A percentile compares a stretch with the other conserved stretches of the same genome.
phyloP scores from a whole-genome alignment of 192 early-diverging fungal genomes.

The Piromyces sp. region DNA sequence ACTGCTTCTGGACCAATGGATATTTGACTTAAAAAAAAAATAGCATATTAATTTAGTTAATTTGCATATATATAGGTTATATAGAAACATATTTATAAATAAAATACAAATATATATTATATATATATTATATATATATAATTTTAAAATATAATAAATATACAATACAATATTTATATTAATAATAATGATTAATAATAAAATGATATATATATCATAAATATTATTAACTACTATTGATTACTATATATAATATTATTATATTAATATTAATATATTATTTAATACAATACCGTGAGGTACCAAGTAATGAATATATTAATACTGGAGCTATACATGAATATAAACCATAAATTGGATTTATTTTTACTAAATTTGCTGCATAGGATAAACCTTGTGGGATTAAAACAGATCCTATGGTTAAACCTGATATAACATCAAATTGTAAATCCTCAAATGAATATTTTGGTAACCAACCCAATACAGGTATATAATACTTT shows the following conservation, averaged over 20 bases:
- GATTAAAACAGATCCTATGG: constrained; percentile 28
- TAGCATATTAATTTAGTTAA: too few relatives aligned
- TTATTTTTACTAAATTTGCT: constrained; percentile 62
- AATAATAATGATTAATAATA: too few relatives aligned
- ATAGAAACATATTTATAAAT: too few relatives aligned
- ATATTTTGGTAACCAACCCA: neutral
- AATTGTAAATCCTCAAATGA: neutral
- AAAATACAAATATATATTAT: too few relatives aligned
- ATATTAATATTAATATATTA: too few relatives aligned
- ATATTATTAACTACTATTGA: too few relatives aligned
- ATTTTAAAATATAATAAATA: neutral
- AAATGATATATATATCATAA: too few relatives aligned
- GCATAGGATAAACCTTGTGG: constrained; percentile 77
- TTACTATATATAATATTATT: too few relatives aligned
- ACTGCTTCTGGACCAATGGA: constrained; percentile 90
- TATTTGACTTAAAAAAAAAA: constrained; percentile 44
- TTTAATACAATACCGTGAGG: constrained; percentile 42
- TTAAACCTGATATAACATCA: neutral
- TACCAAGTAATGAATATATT: constrained; percentile 81
- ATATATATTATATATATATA: neutral
- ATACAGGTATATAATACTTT: neutral
- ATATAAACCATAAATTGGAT: constrained; percentile 82
- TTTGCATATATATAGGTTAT: too few relatives aligned
- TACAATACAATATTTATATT: too few relatives aligned
- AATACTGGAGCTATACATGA: constrained; percentile 65